Percentiles rank a stretch among this genome's conserved stretches.
These are phyloP conservation scores for Fusarium brevicatenulatum DNA, from an alignment of 2,329 filamentous ascomycete genomes.

Conservation along the genomic window DNA sequence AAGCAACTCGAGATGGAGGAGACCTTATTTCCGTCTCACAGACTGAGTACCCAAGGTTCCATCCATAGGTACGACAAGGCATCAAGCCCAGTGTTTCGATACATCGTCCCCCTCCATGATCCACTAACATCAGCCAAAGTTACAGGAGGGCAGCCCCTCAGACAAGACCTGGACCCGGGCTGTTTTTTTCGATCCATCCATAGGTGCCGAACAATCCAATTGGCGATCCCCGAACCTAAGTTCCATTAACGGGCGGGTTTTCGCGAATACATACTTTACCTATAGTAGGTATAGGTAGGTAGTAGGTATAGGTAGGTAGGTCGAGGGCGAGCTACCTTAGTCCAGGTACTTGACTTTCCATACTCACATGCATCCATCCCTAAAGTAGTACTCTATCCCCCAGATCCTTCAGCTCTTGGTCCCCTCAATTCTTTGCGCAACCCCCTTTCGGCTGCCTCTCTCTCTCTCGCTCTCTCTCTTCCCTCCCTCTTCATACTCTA, in stretches of 20 bases:
- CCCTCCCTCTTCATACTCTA: not conserved
- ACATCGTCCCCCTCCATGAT: not conserved
- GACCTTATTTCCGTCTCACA: not conserved
- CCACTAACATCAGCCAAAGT: slow-evolving; percentile 5
- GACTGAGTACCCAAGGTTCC: not conserved
- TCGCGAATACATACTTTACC: not conserved
- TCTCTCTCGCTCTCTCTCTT: not conserved
- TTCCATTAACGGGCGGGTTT: slow-evolving; percentile 10
- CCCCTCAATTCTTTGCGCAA: slow-evolving; percentile 29
- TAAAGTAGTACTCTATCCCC: slow-evolving; percentile 14
- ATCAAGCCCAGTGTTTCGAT: not conserved
- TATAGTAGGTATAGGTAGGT: not conserved
- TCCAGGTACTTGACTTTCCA: slow-evolving; percentile 1
- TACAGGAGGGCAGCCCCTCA: slow-evolving; percentile 16
- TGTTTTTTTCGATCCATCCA: not conserved
- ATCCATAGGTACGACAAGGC: not conserved
- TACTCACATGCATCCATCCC: not conserved
- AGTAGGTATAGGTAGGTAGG: too few relatives aligned
- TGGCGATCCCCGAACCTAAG: slow-evolving; percentile 11
- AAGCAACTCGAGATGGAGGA: not conserved
- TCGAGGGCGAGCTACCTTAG: slow-evolving; percentile 5
- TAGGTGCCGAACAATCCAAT: slow-evolving; percentile 10
- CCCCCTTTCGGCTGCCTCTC: slow-evolving; percentile 27
- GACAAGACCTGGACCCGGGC: slow-evolving; percentile 1
- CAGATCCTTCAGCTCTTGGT: slow-evolving; percentile 18